These are phyloP conservation scores for Phytophthora ramorum DNA, from an alignment of 352 stramenopile species.

Conservation along the genomic window DNA sequence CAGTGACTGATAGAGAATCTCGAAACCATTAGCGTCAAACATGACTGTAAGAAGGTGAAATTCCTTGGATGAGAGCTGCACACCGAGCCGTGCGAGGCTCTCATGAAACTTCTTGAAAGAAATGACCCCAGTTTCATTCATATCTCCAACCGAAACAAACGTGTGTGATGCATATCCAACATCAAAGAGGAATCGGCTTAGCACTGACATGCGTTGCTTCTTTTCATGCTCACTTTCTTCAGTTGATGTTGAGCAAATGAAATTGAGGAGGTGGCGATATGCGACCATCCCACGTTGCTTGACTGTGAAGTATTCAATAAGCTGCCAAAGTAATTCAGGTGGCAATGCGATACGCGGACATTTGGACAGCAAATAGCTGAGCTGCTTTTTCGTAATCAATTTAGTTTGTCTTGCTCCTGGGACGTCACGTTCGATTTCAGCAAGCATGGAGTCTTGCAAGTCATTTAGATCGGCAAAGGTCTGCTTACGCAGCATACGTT, in stretches of 20 bases:
- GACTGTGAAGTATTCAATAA: slow-evolving; percentile 57
- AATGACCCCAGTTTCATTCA: slow-evolving; percentile 49
- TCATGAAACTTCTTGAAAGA: slow-evolving; percentile 59
- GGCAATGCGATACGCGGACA: slow-evolving; percentile 48
- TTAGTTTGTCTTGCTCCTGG: slow-evolving; percentile 35
- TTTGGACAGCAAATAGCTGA: slow-evolving; percentile 63
- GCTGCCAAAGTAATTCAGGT: slow-evolving; percentile 41
- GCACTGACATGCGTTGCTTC: slow-evolving; percentile 31
- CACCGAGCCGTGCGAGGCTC: slow-evolving; percentile 38
- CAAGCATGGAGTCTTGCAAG: slow-evolving; percentile 41
- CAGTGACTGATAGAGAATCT: slow-evolving; percentile 62
- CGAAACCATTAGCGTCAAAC: slow-evolving; percentile 54
- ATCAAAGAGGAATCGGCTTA: slow-evolving; percentile 42
- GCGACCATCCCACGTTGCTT: slow-evolving; percentile 34
- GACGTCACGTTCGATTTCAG: slow-evolving; percentile 49
- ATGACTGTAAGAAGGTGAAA: slow-evolving; percentile 56
- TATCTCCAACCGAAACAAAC: slow-evolving; percentile 54
- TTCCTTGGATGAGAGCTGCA: slow-evolving; percentile 48
- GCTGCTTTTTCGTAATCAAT: slow-evolving; percentile 54
- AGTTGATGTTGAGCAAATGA: slow-evolving; percentile 51
- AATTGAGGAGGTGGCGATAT: slow-evolving; percentile 54
- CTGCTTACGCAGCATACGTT: slow-evolving; percentile 50
- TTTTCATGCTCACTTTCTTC: slow-evolving; percentile 41
- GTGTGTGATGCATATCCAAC: slow-evolving; percentile 39
- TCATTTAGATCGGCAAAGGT: slow-evolving; percentile 46